phyloP scores from a whole-genome alignment of 2,329 filamentous ascomycete genomes.

The Microdochium paspali region DNA sequence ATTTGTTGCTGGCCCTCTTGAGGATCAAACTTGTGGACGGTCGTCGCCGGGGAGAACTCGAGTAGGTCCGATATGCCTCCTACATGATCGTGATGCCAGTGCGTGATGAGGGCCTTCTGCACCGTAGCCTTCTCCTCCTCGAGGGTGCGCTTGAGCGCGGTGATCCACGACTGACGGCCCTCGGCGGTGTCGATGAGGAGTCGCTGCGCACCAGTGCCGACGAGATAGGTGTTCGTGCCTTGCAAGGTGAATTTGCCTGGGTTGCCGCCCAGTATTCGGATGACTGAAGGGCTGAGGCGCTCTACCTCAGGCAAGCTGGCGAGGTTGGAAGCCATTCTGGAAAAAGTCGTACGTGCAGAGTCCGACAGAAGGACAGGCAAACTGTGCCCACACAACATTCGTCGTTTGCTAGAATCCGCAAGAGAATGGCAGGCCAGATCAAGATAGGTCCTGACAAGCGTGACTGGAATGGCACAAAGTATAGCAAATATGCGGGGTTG shows the following conservation, averaged over 20 bases:
- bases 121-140: conserved; percentile 59
- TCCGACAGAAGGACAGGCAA: not conserved
- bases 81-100: conserved; percentile 87
- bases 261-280: conserved; percentile 84
- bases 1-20: conserved; percentile 42
- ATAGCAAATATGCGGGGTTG: too few species aligned
- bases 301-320: conserved; percentile 63
- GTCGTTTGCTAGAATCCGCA: too few species aligned
- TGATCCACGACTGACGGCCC: conserved; percentile 65
- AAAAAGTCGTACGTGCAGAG: not conserved
- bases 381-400: not conserved
- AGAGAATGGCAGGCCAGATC: too few species aligned
- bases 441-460: too few species aligned
- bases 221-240: conserved; percentile 89
- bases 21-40: conserved; percentile 59
- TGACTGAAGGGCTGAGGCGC: conserved; percentile 65
- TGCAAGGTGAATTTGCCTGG: conserved; percentile 71
- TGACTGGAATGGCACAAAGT: too few species aligned
- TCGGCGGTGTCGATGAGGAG: conserved; percentile 88
- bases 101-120: conserved; percentile 66
- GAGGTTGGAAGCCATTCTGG: conserved; percentile 26
- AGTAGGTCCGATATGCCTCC: conserved; percentile 66
- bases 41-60: conserved; percentile 49
- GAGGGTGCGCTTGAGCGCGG: conserved; percentile 55
- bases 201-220: conserved; percentile 65